Conservation (phyloP, 2,329 filamentous ascomycete species). For the Ophiognomonia clavigignenti-juglandacearum region DNA sequence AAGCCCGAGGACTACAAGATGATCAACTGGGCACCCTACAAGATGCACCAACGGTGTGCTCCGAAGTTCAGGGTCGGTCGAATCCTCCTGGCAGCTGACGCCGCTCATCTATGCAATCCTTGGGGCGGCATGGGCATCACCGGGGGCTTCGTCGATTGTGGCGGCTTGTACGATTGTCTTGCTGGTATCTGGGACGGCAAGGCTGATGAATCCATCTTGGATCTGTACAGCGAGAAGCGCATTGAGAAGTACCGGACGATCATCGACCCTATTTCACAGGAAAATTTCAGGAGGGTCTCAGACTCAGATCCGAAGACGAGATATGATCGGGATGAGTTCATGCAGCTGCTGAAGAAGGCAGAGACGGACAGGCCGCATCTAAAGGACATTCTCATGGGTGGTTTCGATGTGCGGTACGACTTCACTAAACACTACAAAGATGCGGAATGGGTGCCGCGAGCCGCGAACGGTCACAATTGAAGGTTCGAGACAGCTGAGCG, state of each 20-base stretch:
- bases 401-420: constrained; percentile 36
- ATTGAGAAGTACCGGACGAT: constrained; percentile 40
- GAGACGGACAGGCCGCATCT: constrained; percentile 29
- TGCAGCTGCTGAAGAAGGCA: constrained; percentile 32
- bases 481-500: neutral
- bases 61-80: constrained; percentile 52
- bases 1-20: constrained; percentile 53
- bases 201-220: constrained; percentile 38
- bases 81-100: constrained; percentile 54
- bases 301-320: constrained; percentile 35
- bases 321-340: constrained; percentile 32
- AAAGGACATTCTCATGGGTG: constrained; percentile 29
- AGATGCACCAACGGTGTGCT: constrained; percentile 57
- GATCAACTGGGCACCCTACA: constrained; percentile 54
- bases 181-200: constrained; percentile 38
- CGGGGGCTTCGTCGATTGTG: constrained; percentile 60
- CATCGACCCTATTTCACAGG: constrained; percentile 37
- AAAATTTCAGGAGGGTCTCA: constrained; percentile 39
- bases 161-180: constrained; percentile 56
- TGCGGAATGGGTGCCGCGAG: neutral
- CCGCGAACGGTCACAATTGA: too few relatives aligned
- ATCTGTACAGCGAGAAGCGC: constrained; percentile 40
- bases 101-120: constrained; percentile 51
- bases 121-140: constrained; percentile 59
- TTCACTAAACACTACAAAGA: constrained; percentile 39